Percentiles rank a stretch among this genome's conserved stretches.
Conservation (phyloP, 78 protist species). For the Dictyostelium intermedium region DNA sequence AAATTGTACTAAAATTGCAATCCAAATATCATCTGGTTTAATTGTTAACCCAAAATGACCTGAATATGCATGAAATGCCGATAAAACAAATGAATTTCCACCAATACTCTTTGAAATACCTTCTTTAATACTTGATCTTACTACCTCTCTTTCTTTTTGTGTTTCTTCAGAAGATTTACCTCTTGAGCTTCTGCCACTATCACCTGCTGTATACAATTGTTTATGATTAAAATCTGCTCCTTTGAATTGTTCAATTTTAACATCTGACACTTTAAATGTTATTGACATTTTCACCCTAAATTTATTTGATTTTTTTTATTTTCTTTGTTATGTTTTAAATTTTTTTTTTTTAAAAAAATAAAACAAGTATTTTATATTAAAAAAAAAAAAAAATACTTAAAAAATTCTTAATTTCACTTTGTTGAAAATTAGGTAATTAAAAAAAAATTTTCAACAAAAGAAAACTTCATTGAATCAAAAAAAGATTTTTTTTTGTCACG, state of each 20-base stretch:
- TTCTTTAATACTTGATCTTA: background rate
- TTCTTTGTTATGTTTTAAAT: background rate
- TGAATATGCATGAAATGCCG: background rate
- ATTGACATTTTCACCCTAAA: background rate
- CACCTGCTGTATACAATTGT: background rate
- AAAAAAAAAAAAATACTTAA: too few species aligned
- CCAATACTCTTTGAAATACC: background rate
- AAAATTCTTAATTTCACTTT: too few species aligned
- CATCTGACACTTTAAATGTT: background rate
- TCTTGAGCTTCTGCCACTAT: background rate
- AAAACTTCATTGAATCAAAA: too few species aligned
- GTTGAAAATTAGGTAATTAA: too few species aligned
- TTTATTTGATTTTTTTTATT: too few species aligned
- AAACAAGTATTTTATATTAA: too few species aligned
- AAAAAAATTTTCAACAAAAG: too few species aligned
- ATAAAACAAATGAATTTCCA: background rate
- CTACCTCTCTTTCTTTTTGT: background rate
- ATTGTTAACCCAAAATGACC: background rate
- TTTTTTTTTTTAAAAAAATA: too few species aligned
- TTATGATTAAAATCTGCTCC: background rate
- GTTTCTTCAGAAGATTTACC: background rate
- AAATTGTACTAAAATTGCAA: constrained; percentile 36
- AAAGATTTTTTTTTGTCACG: too few species aligned
- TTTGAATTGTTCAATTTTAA: background rate
- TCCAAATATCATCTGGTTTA: constrained; percentile 65